Base-by-base conservation (phyloP, 1,139 yeast genomes). In the Nadsonia commutata region DNA sequence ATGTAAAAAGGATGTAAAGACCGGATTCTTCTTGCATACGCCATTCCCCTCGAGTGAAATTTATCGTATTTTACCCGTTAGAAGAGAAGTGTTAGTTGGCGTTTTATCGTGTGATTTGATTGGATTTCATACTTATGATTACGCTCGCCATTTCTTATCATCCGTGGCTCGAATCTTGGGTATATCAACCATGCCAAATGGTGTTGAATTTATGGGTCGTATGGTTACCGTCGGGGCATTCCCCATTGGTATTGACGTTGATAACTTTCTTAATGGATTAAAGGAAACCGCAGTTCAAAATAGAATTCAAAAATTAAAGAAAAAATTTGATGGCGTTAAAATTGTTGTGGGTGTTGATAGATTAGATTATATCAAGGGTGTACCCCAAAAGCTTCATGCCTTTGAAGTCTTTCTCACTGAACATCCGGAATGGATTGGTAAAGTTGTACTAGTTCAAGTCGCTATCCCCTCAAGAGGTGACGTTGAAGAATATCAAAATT, bases 111-210 rank as follows among this genome's bases (percentile, higher is more conserved):
- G 97, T 65, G 95, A 93, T 59, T 71, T 93, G 54, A 78, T 93
- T 56, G 99, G 99, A 0, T 93, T 93, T 71, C 99, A 93, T 62
- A 93, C 98, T n/a, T 93, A 93, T 62, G 99, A 93, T 62, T 93
- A 93, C 57, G 98, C 95, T n/a, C 74, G 99, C 54, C 99, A 93
- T 65, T 93, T 93, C 63, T 65, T 93, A 46, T 80, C 94, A 18
- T 79, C 95, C 1, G 95, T 90, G n/a, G 78, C 88, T 47, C 71
- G 95, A 48, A 82, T 90, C 27, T 72, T 93, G 43, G 74, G 82
- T 48, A 79, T 86, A 16, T 80, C 78, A 40, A 86, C 96, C 0
- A 68, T 84, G 47, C 98, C 98, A 4, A 90, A 88, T 53, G 95
- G 96, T 16, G 85, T 90, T 23, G 80, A 81, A 51, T 85, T 73